Conservation (phyloP, 768 basidiomycete genomes). For the Megacollybia marginata region DNA sequence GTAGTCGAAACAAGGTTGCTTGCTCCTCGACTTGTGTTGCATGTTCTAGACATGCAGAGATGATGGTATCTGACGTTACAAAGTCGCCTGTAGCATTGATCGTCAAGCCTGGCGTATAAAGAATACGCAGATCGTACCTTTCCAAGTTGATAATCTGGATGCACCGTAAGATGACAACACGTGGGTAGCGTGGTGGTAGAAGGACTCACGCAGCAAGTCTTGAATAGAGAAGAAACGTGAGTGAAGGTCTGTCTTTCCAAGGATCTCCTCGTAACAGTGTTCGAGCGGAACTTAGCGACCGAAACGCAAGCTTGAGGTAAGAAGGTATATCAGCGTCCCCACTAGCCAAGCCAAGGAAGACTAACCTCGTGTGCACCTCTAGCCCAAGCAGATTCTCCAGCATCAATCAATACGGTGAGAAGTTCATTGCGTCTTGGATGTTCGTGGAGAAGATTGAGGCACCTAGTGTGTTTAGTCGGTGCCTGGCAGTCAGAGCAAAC, state of each 20-base stretch:
- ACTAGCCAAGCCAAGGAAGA: not conserved
- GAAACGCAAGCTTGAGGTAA: conserved; percentile 44
- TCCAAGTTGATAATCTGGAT: not conserved
- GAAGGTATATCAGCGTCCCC: not conserved
- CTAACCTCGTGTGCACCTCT: conserved; percentile 70
- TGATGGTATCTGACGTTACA: conserved; percentile 39
- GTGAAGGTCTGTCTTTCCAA: conserved; percentile 40
- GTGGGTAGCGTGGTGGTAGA: not conserved
- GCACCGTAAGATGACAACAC: not conserved
- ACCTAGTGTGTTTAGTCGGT: conserved; percentile 27
- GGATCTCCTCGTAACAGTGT: conserved; percentile 45
- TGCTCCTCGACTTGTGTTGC: conserved; percentile 45
- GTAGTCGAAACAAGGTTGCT: conserved; percentile 47
- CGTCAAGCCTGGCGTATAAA: conserved; percentile 50
- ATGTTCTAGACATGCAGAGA: conserved; percentile 47
- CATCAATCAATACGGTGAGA: conserved; percentile 53
- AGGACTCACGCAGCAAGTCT: conserved; percentile 54
- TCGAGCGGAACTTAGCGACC: conserved; percentile 54
- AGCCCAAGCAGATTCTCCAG: conserved; percentile 64
- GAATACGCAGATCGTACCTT: conserved; percentile 28
- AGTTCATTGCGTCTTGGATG: conserved; percentile 56
- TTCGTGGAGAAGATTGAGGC: conserved; percentile 52
- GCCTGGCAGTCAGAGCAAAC: conserved; percentile 5
- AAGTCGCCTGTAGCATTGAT: conserved; percentile 40
- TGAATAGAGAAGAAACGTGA: conserved; percentile 47